A percentile compares a stretch with the other conserved stretches of the same genome.
phyloP scores from a whole-genome alignment of 2,329 filamentous ascomycete species.

The Aspergillus ustus region DNA sequence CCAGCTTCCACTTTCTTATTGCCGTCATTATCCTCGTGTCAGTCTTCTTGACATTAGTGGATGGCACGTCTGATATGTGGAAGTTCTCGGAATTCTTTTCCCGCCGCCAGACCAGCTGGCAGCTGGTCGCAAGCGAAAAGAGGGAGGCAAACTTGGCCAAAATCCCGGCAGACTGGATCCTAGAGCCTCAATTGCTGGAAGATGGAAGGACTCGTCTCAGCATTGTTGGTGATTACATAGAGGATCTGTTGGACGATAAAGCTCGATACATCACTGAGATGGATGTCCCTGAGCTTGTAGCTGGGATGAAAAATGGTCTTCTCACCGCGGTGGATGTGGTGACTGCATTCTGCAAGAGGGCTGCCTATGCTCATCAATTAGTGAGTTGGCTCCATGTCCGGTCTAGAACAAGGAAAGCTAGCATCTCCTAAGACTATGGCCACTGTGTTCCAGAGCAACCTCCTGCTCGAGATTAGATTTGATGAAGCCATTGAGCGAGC shows the following conservation, averaged over 20 bases:
- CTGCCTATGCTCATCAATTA: conserved; percentile 16
- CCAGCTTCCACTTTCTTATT: background rate
- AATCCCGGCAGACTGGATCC: conserved; percentile 14
- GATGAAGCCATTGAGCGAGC: conserved; percentile 13
- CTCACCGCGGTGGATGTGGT: conserved; percentile 15
- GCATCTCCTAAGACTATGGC: background rate
- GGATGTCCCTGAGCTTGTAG: conserved; percentile 14
- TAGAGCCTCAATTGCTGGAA: conserved; percentile 11
- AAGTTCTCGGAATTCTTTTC: conserved; percentile 10
- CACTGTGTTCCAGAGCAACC: conserved; percentile 7
- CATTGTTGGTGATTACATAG: conserved; percentile 14
- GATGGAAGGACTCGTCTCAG: conserved; percentile 12
- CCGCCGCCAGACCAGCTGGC: conserved; percentile 5
- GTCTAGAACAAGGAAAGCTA: background rate
- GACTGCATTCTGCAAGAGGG: conserved; percentile 16
- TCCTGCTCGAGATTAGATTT: conserved; percentile 15
- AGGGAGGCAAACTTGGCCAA: conserved; percentile 11
- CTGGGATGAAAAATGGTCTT: conserved; percentile 4
- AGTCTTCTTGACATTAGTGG: conserved; percentile 8
- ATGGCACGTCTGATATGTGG: conserved; percentile 11
- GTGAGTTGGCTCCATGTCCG: conserved; percentile 2
- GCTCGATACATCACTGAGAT: conserved; percentile 13
- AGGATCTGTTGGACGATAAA: conserved; percentile 7
- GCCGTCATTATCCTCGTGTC: conserved; percentile 5
- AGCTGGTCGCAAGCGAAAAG: conserved; percentile 10